These are phyloP conservation scores for Penicillium roqueforti DNA, from an alignment of 495 filamentous ascomycete species.

Conservation along the genomic window DNA sequence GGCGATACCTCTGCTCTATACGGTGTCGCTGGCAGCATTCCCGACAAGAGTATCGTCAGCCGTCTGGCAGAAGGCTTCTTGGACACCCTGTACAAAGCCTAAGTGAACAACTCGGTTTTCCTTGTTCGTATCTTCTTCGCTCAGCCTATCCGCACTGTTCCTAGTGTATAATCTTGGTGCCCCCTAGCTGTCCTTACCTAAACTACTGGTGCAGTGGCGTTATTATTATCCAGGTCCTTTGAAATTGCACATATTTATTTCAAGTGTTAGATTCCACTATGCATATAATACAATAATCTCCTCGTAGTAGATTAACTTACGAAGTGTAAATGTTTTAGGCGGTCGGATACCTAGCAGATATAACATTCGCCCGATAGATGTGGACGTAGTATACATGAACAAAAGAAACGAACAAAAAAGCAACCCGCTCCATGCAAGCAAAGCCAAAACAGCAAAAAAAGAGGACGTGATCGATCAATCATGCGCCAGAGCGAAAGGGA, in stretches of 20 bases:
- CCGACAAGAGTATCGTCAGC: slow-evolving; percentile 91
- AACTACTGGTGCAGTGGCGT: slow-evolving; percentile 4
- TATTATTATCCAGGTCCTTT: slow-evolving; percentile 13
- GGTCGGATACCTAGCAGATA: no score
- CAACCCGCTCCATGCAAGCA: slow-evolving; percentile 43
- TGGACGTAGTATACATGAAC: slow-evolving; percentile 26
- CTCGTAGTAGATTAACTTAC: no score
- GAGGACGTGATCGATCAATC: not conserved
- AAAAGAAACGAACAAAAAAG: slow-evolving; percentile 24
- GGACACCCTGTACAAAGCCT: slow-evolving; percentile 94
- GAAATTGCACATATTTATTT: slow-evolving; percentile 25
- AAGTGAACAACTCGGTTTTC: slow-evolving; percentile 17
- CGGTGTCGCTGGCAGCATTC: slow-evolving; percentile 89
- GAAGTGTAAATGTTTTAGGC: no score
- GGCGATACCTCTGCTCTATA: slow-evolving; percentile 84
- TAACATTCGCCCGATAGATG: slow-evolving; percentile 8
- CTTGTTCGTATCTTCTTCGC: slow-evolving; percentile 11
- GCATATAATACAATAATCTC: slow-evolving; percentile 36
- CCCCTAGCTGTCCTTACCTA: slow-evolving; percentile 6
- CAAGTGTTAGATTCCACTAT: slow-evolving; percentile 4
- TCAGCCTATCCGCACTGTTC: slow-evolving; percentile 5
- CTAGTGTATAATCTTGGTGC: slow-evolving; percentile 10
- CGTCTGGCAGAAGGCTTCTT: slow-evolving; percentile 88
- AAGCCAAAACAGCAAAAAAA: slow-evolving; percentile 21
- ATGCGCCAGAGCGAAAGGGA: not conserved